Conservation (phyloP, 441 rosid genomes). For the Kokia cookei region DNA sequence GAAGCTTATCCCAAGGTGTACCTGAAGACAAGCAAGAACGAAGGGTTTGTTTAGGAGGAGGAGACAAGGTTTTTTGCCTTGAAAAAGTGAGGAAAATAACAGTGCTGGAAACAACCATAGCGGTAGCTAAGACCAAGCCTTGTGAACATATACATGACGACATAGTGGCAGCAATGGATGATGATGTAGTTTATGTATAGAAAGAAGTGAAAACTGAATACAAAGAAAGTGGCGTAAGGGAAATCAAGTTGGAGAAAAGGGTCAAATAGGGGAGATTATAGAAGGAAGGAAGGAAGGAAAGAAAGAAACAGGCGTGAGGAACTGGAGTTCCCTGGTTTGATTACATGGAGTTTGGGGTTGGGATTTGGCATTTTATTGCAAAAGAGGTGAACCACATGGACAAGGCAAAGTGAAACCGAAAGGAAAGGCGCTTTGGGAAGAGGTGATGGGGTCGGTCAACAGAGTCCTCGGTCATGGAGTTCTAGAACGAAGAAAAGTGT, state of each 20-base stretch:
- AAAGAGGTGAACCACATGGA: neutral
- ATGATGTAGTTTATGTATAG: no score
- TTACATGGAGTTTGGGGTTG: neutral
- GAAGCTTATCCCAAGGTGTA: slow-evolving; percentile 5
- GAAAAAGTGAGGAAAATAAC: slow-evolving; percentile 55
- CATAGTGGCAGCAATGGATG: neutral
- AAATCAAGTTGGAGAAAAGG: neutral
- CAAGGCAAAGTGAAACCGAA: neutral
- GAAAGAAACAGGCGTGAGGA: neutral
- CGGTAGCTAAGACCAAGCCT: slow-evolving; percentile 63
- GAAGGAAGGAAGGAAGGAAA: neutral
- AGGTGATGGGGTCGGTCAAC: neutral
- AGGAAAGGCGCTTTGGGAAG: neutral
- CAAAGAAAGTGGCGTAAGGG: neutral
- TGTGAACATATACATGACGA: slow-evolving; percentile 39
- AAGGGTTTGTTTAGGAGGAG: slow-evolving; percentile 16
- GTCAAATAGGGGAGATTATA: neutral
- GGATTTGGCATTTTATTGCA: neutral
- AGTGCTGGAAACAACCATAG: slow-evolving; percentile 76
- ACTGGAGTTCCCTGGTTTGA: neutral
- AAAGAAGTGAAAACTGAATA: neutral
- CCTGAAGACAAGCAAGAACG: slow-evolving; percentile 73
- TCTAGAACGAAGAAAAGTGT: neutral
- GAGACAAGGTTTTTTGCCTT: slow-evolving; percentile 25
- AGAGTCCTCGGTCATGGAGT: neutral